These are phyloP conservation scores for Aspergillus oerlinghausenensis DNA, from an alignment of 2,329 filamentous ascomycete genomes.

Conservation along the genomic window DNA sequence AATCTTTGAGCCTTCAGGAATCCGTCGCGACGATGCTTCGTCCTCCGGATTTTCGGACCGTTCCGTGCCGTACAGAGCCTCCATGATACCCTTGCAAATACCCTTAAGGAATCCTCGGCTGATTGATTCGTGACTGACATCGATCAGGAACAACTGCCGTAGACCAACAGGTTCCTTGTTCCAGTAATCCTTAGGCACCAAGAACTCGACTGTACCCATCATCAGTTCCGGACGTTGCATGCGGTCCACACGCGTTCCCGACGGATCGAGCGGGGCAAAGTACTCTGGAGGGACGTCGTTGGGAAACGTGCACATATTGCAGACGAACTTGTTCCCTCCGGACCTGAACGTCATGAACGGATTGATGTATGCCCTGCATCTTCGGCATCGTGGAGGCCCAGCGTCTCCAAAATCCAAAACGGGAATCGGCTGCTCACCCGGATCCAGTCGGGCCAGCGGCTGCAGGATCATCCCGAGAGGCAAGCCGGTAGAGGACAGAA, in stretches of 20 bases:
- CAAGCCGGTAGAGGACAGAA: constrained; percentile 71
- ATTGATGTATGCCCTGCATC: constrained; percentile 96
- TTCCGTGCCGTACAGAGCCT: constrained; percentile 70
- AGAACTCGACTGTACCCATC: constrained; percentile 88
- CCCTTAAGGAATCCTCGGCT: constrained; percentile 88
- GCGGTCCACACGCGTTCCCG: constrained; percentile 81
- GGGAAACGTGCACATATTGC: constrained; percentile 95
- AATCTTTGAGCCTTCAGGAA: constrained; percentile 78
- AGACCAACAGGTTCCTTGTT: constrained; percentile 86
- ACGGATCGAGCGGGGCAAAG: constrained; percentile 83
- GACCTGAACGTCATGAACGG: constrained; percentile 97
- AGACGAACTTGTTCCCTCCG: constrained; percentile 93
- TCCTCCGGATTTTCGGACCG: constrained; percentile 53
- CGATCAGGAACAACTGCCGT: constrained; percentile 85
- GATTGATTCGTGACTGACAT: constrained; percentile 85
- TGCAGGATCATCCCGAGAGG: constrained; percentile 86
- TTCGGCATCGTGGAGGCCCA: constrained; percentile 83
- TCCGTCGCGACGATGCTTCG: constrained; percentile 44
- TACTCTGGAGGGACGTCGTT: constrained; percentile 93
- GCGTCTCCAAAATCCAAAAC: constrained; percentile 90
- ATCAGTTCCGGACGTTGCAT: constrained; percentile 84
- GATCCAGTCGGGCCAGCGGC: constrained; percentile 74
- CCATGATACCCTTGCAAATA: constrained; percentile 82
- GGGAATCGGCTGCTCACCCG: constrained; percentile 81
- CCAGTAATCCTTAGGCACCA: constrained; percentile 98